A percentile compares a stretch with the other conserved stretches of the same genome.
Evolutionary conservation across 129 eudicot genomes (phyloP).

Genomic region (Artemisia tridentata): DNA sequence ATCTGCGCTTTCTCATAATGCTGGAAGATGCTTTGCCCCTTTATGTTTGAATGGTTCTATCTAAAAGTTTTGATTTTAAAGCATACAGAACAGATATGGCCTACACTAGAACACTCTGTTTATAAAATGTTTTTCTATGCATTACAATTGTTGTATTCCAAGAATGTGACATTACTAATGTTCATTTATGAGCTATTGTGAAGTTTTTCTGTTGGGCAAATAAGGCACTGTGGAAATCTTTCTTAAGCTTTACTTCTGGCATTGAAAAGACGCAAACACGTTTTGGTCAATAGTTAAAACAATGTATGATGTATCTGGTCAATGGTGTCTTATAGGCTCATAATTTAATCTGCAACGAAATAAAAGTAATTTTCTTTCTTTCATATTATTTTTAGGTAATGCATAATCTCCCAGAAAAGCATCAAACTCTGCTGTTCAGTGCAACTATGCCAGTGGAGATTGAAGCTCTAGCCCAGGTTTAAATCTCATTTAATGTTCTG

Average conservation of each 20-base stretch:
- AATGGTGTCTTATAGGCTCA: neutral
- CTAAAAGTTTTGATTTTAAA: neutral
- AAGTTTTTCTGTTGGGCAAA: neutral
- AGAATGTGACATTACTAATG: neutral
- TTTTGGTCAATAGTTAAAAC: slow-evolving; percentile 12
- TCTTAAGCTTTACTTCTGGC: slow-evolving; percentile 1
- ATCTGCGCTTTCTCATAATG: neutral
- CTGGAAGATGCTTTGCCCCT: neutral
- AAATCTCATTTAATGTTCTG: slow-evolving; percentile 12
- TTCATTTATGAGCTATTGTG: neutral
- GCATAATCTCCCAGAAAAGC: slow-evolving; percentile 74
- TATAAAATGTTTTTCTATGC: slow-evolving; percentile 5
- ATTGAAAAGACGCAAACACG: neutral
- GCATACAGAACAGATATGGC: neutral
- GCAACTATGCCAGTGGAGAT: slow-evolving; percentile 95
- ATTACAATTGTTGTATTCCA: neutral
- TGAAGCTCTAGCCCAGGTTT: slow-evolving; percentile 83
- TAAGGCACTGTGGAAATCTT: slow-evolving; percentile 10
- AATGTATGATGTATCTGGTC: neutral
- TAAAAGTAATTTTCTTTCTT: neutral
- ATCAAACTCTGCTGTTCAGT: slow-evolving; percentile 78
- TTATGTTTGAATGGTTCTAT: neutral
- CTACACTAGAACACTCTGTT: neutral
- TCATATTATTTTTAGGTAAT: slow-evolving; percentile 50
- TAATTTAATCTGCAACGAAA: slow-evolving; percentile 6